Conservation (phyloP, 495 filamentous ascomycete species). For the Xylaria nigripes region DNA sequence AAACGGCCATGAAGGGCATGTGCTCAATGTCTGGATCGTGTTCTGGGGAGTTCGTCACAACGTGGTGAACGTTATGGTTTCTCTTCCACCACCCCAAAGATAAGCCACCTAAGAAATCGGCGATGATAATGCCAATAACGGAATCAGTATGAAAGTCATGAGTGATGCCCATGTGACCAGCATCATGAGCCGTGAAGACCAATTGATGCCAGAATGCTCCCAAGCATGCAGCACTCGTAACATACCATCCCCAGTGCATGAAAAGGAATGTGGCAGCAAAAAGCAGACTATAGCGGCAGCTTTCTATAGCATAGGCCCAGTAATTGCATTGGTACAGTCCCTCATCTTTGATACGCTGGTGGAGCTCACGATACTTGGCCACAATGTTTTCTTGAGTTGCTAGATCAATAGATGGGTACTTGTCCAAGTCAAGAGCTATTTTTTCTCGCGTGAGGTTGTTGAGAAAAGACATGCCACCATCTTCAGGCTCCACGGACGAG, state of each 20-base stretch:
- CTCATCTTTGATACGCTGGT: conserved; percentile 61
- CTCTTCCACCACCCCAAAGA: conserved; percentile 95
- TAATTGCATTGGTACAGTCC: conserved; percentile 85
- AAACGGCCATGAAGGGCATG: conserved; percentile 90
- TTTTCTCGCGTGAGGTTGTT: conserved; percentile 68
- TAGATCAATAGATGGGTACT: conserved; percentile 73
- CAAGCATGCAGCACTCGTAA: conserved; percentile 62
- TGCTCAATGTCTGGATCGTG: conserved; percentile 98
- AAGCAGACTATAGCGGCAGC: conserved; percentile 65
- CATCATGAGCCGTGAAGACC: conserved; percentile 92
- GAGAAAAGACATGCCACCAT: conserved; percentile 53
- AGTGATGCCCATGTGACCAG: conserved; percentile 96
- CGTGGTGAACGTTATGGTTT: conserved; percentile 96
- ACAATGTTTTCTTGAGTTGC: conserved; percentile 72
- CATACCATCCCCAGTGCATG: conserved; percentile 67
- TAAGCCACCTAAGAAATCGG: conserved; percentile 84
- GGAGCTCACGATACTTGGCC: conserved; percentile 67
- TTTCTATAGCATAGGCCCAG: conserved; percentile 67
- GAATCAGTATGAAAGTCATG: conserved; percentile 77
- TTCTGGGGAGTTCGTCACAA: conserved; percentile 92
- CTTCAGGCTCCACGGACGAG: conserved; percentile 33
- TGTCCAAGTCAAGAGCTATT: conserved; percentile 66
- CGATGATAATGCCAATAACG: conserved; percentile 81
- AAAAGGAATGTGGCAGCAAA: conserved; percentile 55
- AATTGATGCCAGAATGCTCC: conserved; percentile 93